phyloP scores from a whole-genome alignment of 768 basidiomycete species.

The Xerocomellus amylosporus region DNA sequence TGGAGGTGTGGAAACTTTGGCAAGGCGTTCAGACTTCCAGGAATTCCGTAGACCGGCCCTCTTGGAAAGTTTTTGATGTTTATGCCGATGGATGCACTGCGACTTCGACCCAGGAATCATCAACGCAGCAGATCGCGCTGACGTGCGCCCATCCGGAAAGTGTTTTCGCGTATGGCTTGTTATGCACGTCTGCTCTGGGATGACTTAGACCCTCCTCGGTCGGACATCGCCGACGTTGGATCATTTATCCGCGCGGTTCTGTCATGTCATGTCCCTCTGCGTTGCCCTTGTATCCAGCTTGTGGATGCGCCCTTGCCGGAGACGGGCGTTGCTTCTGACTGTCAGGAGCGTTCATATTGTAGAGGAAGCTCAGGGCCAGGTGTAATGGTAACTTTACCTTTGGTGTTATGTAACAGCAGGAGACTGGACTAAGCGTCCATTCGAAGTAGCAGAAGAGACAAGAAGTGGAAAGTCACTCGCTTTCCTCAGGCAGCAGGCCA shows the following conservation, averaged over 20 bases:
- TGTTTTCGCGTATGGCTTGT: background rate
- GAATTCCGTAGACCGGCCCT: constrained; percentile 11
- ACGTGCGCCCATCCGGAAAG: constrained; percentile 1
- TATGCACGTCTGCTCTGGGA: background rate
- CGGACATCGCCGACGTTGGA: background rate
- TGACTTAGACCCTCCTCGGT: background rate
- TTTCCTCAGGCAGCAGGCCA: constrained; percentile 10
- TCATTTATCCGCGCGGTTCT: background rate
- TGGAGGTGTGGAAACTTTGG: constrained; percentile 1
- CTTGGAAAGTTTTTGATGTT: constrained; percentile 14
- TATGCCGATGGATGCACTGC: constrained; percentile 14
- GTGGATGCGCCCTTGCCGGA: background rate
- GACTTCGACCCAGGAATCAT: constrained; percentile 24
- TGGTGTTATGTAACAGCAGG: constrained; percentile 24
- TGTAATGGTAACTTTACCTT: constrained; percentile 27
- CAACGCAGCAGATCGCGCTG: constrained; percentile 15
- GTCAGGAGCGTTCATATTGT: constrained; percentile 13
- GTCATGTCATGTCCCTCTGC: background rate
- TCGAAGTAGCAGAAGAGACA: constrained; percentile 17
- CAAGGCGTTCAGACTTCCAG: constrained; percentile 15
- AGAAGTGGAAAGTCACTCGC: constrained; percentile 23
- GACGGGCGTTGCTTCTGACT: constrained; percentile 4
- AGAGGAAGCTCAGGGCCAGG: constrained; percentile 13
- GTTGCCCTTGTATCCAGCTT: background rate
- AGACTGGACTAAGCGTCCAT: constrained; percentile 6